Base-by-base conservation (phyloP, 345 rosid genomes). In the Jatropha curcas region DNA sequence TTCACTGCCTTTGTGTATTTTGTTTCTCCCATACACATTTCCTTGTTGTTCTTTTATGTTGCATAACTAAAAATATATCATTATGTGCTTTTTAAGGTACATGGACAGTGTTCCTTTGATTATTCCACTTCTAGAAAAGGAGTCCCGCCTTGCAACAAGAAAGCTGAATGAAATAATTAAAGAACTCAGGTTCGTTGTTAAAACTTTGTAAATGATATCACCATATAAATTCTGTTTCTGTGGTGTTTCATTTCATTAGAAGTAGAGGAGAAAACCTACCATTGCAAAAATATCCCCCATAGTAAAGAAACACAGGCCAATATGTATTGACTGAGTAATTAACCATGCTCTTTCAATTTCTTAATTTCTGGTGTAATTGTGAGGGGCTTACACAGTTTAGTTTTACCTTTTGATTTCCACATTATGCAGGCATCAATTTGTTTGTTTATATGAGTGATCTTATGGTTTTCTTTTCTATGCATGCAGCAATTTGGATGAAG, bases 101-200 rank as follows among this genome's bases (percentile, higher is more conserved):
- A 90, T 88, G 89, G 94, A 91, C 72, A 90, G 86, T 75, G 96
- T 91, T 77, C 98, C 98, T 20, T 61, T 77, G 84, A 89, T 94
- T 79, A 90, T 94, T 84, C 97, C 97, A 22, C 92, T 91, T 74
- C 86, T 94, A 34, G 98, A 92, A 72, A 94, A 90, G 87, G 97
- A 94, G 86, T 86, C 85, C 68, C 85, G 92, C 62, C 80, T 80
- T 76, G 80, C 89, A 63, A 79, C 76, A 45, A 81, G 88, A 78
- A 91, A 83, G 85, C 85, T 93, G 76, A 84, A 86, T 76, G 94
- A 84, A 53, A 88, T 88, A 73, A 84, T 84, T 74, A 91, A 89
- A 82, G 97, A 93, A 77, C 92, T 93, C 74, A 91, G 97, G 98
- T 91, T n/a, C 74, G 80, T 74, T 20, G 57, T 59, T 81, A 7